phyloP scores from a whole-genome alignment of 2,329 filamentous ascomycete genomes.

The Sclerotinia glacialis region DNA sequence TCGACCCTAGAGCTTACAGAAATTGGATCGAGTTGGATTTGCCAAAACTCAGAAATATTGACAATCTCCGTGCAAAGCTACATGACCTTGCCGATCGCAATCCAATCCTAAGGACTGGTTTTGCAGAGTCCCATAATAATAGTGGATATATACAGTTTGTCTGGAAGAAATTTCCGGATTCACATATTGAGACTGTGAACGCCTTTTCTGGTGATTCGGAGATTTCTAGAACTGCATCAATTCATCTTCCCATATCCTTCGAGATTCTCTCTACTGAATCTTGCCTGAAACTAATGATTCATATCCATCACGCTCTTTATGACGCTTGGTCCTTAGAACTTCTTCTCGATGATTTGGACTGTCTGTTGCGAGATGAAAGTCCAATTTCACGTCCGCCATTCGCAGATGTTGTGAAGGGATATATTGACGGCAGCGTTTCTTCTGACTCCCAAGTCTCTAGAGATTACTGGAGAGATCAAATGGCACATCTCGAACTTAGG shows the following conservation, averaged over 20 bases:
- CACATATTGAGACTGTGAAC: conserved; percentile 42
- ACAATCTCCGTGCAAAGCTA: conserved; percentile 51
- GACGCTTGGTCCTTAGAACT: conserved; percentile 92
- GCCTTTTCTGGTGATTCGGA: conserved; percentile 43
- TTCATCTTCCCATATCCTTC: conserved; percentile 56
- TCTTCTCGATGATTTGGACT: conserved; percentile 63
- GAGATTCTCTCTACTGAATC: conserved; percentile 46
- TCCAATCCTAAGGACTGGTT: conserved; percentile 71
- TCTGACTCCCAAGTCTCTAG: conserved; percentile 45
- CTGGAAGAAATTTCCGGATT: conserved; percentile 51
- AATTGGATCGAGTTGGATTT: conserved; percentile 69
- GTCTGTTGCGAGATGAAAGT: conserved; percentile 38
- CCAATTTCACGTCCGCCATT: conserved; percentile 55
- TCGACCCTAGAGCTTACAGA: conserved; percentile 62
- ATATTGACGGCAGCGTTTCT: conserved; percentile 38
- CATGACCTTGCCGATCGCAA: conserved; percentile 52
- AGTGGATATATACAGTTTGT: conserved; percentile 60
- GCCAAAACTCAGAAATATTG: conserved; percentile 35
- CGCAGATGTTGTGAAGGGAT: conserved; percentile 53
- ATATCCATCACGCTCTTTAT: conserved; percentile 80
- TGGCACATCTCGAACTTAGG: conserved; percentile 55
- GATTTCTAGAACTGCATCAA: conserved; percentile 41
- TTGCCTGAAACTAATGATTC: conserved; percentile 38
- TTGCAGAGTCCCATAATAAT: conserved; percentile 50
- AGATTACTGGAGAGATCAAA: conserved; percentile 67